These are phyloP conservation scores for Candida tibetensis DNA, from an alignment of 805 yeast genomes.

Conservation along the genomic window DNA sequence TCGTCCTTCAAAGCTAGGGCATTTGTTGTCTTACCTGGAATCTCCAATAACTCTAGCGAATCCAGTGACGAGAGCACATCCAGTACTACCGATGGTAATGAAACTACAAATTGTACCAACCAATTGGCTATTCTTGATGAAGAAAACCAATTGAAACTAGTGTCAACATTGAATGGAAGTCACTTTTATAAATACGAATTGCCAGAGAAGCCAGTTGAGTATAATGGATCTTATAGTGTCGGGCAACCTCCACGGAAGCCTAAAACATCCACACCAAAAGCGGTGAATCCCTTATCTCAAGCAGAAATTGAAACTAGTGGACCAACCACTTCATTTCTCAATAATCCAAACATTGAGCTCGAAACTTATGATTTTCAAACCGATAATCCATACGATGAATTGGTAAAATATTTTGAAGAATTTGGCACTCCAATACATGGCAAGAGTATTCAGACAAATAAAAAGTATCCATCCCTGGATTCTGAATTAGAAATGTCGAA, in stretches of 20 bases:
- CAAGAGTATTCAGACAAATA: slow-evolving; percentile 3
- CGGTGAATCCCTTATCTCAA: slow-evolving; percentile 40
- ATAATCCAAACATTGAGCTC: slow-evolving; percentile 29
- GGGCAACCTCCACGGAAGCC: neutral
- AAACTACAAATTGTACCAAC: slow-evolving; percentile 8
- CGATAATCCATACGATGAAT: slow-evolving; percentile 13
- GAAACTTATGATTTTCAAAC: slow-evolving; percentile 23
- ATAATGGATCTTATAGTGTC: neutral
- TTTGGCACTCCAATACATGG: slow-evolving; percentile 22
- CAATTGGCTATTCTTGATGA: slow-evolving; percentile 36
- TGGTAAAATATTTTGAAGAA: slow-evolving; percentile 18
- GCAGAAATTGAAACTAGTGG: slow-evolving; percentile 57
- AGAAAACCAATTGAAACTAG: slow-evolving; percentile 27
- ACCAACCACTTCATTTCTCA: slow-evolving; percentile 33
- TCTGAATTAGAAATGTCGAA: too few relatives aligned
- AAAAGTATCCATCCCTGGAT: too few relatives aligned
- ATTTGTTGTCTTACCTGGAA: slow-evolving; percentile 25
- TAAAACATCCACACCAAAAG: neutral
- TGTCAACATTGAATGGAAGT: slow-evolving; percentile 38
- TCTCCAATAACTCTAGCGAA: neutral
- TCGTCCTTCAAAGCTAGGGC: slow-evolving; percentile 33
- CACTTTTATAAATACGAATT: slow-evolving; percentile 40
- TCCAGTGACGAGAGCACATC: neutral
- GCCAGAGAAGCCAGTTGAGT: slow-evolving; percentile 27
- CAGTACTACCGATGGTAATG: slow-evolving; percentile 8